Evolutionary conservation across 176 grass and related monocot species (phyloP).

Genomic region (sorghum (Sorghum bicolor)): Sorghum_bicolor_NCBIv3 NC_012875.2:51645501-51646000

Average conservation of each 20-base stretch:
- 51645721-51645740: no score
- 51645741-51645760: background rate
- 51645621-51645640: background rate
- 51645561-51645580: background rate
- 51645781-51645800: background rate
- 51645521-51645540: background rate
- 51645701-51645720: background rate
- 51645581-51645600: background rate
- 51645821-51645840: background rate
- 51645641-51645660: background rate
- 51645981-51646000: constrained; percentile 50
- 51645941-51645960: background rate
- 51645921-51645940: background rate
- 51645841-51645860: background rate
- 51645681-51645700: background rate
- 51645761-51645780: background rate
- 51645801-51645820: background rate
- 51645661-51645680: background rate
- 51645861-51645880: background rate
- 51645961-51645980: constrained; percentile 56
- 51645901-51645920: background rate
- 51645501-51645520: background rate
- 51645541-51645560: background rate
- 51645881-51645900: background rate
- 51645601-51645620: background rate